phyloP scores from a whole-genome alignment of 805 yeast species.

The Priceomyces melissophilus region DNA sequence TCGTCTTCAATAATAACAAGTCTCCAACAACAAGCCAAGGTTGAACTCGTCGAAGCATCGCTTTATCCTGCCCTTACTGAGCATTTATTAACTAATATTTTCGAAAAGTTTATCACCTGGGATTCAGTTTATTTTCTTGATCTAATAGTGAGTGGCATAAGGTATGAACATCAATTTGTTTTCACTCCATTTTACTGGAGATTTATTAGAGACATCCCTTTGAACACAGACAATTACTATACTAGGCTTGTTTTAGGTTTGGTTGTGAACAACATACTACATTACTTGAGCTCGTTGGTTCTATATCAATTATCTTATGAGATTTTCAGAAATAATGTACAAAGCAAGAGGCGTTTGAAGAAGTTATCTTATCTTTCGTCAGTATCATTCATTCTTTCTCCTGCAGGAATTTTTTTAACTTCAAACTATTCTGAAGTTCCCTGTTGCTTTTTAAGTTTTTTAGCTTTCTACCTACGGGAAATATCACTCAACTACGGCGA shows the following conservation, averaged over 20 bases:
- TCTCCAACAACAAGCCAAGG: constrained; percentile 1
- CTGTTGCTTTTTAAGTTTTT: constrained; percentile 57
- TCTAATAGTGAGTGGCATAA: constrained; percentile 45
- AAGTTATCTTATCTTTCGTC: constrained; percentile 28
- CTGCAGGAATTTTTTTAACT: constrained; percentile 77
- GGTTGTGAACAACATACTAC: constrained; percentile 49
- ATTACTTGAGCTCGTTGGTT: constrained; percentile 46
- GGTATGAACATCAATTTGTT: constrained; percentile 89
- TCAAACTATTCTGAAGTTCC: constrained; percentile 75
- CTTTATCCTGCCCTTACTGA: constrained; percentile 1
- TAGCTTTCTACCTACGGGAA: constrained; percentile 54
- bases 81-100: constrained; percentile 18
- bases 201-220: constrained; percentile 28
- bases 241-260: constrained; percentile 46
- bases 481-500: constrained; percentile 19
- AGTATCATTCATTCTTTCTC: constrained; percentile 55
- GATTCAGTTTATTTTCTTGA: constrained; percentile 77
- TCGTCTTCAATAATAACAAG: constrained; percentile 39
- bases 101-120: constrained; percentile 69
- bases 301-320: constrained; percentile 47
- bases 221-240: constrained; percentile 35
- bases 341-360: constrained; percentile 13
- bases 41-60: constrained; percentile 1
- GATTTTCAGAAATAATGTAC: constrained; percentile 20
- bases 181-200: constrained; percentile 79